A percentile compares a stretch with the other conserved stretches of the same genome.
These are phyloP conservation scores for Tricholoma hemisulphureum DNA, from an alignment of 768 basidiomycete species.

Conservation along the genomic window DNA sequence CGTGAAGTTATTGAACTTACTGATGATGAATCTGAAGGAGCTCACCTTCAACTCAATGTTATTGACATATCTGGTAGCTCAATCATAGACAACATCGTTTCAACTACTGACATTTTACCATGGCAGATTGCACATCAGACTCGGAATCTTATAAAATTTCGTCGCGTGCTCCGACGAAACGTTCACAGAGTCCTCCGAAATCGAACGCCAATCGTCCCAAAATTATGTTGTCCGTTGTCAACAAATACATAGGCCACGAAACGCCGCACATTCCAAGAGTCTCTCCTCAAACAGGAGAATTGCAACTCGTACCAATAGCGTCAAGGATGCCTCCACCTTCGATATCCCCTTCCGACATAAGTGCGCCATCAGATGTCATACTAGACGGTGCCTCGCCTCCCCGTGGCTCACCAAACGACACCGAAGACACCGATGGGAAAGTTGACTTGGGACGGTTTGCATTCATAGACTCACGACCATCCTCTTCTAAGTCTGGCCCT, in stretches of 20 bases:
- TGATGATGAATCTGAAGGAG: constrained; percentile 15
- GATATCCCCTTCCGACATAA: not conserved
- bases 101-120: not conserved
- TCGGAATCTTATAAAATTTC: not conserved
- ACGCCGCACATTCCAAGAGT: not conserved
- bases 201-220: not conserved
- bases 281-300: not conserved
- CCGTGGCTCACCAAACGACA: constrained; percentile 16
- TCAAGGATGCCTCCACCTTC: not conserved
- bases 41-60: not conserved
- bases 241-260: not conserved
- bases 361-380: not conserved
- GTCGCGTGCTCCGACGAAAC: not conserved
- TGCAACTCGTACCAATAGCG: not conserved
- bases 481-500: constrained; percentile 5
- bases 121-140: not conserved
- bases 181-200: not conserved
- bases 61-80: constrained; percentile 5
- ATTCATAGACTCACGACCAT: constrained; percentile 20
- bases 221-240: not conserved
- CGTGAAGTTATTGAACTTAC: constrained; percentile 21
- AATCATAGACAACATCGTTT: not conserved
- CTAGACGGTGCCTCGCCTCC: not conserved
- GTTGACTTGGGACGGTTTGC: constrained; percentile 41
- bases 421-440: constrained; percentile 22